A percentile compares a stretch with the other conserved stretches of the same genome.
Evolutionary conservation across 169 alveolate species (phyloP).

Genomic region (Eimeria falciformis): DNA sequence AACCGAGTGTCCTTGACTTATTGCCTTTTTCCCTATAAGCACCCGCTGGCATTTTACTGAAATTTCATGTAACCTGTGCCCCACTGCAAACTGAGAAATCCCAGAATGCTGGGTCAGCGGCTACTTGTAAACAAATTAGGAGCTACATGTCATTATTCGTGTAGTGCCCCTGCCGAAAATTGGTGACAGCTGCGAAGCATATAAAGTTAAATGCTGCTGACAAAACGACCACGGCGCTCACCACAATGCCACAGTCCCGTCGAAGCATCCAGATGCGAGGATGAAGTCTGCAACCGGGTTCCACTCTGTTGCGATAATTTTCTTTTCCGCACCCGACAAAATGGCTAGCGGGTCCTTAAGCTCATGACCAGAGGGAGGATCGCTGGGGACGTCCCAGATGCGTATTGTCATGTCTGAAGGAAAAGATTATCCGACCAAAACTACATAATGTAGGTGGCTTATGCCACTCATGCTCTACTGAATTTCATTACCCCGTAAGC

Average conservation of each 20-base stretch:
- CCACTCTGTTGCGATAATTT: constrained; percentile 77
- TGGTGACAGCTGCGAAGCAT: too few species aligned
- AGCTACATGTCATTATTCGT: too few species aligned
- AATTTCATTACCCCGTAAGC: too few species aligned
- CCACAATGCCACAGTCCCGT: constrained; percentile 77
- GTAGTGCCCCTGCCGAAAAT: too few species aligned
- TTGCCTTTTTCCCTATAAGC: too few species aligned
- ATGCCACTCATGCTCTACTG: too few species aligned
- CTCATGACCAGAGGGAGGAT: constrained; percentile 45
- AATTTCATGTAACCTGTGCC: too few species aligned
- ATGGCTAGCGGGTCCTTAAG: constrained; percentile 72
- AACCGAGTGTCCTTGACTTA: too few species aligned
- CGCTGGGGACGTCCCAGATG: constrained; percentile 76
- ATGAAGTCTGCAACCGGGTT: constrained; percentile 66
- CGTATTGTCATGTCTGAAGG: constrained; percentile 72
- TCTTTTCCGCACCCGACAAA: constrained; percentile 72
- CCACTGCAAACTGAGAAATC: too few species aligned
- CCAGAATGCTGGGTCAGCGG: too few species aligned
- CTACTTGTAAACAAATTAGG: too few species aligned
- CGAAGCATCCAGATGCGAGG: constrained; percentile 77
- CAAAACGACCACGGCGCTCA: neutral
- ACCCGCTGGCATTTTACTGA: too few species aligned
- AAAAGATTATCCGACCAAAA: neutral
- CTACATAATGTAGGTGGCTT: neutral
- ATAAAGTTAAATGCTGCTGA: neutral